Percentiles rank a stretch among this genome's conserved stretches.
Conservation (phyloP, 2,329 filamentous ascomycete species). For the Eutypella sp. region DNA sequence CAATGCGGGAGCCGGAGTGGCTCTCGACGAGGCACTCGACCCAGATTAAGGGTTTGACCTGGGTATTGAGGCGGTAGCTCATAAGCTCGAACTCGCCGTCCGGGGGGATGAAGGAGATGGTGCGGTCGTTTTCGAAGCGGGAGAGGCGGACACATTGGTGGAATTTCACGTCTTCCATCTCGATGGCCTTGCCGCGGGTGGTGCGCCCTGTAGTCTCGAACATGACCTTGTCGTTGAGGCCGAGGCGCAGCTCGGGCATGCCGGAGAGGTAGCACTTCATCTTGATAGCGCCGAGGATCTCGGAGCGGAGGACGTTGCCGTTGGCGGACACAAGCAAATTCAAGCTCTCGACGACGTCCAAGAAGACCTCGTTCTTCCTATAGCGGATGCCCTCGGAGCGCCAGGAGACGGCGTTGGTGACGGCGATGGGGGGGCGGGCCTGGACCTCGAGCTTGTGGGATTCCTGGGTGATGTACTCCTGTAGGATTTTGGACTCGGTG, state of each 20-base stretch:
- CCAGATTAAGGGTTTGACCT: conserved; percentile 98
- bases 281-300: conserved; percentile 95
- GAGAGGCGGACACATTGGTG: conserved; percentile 96
- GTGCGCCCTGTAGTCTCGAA: conserved; percentile 95
- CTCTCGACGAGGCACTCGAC: conserved; percentile 97
- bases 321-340: conserved; percentile 92
- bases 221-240: conserved; percentile 99
- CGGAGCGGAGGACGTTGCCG: conserved; percentile 90
- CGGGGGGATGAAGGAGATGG: conserved; percentile 97
- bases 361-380: conserved; percentile 98
- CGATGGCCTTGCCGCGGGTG: conserved; percentile 91
- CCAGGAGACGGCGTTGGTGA: conserved; percentile 98
- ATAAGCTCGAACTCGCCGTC: conserved; percentile 99
- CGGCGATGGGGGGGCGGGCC: conserved; percentile 91
- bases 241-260: conserved; percentile 92
- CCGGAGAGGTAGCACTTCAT: conserved; percentile 99
- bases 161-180: conserved; percentile 99
- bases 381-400: conserved; percentile 96
- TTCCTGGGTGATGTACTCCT: conserved; percentile 99
- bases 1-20: conserved; percentile 90
- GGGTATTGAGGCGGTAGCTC: conserved; percentile 97
- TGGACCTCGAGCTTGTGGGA: conserved; percentile 98
- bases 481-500: conserved; percentile 95
- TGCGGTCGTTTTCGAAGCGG: conserved; percentile 96
- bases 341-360: conserved; percentile 93